Base-by-base conservation (phyloP, 1,139 yeast genomes). In the Protomyces macrosporus region DNA sequence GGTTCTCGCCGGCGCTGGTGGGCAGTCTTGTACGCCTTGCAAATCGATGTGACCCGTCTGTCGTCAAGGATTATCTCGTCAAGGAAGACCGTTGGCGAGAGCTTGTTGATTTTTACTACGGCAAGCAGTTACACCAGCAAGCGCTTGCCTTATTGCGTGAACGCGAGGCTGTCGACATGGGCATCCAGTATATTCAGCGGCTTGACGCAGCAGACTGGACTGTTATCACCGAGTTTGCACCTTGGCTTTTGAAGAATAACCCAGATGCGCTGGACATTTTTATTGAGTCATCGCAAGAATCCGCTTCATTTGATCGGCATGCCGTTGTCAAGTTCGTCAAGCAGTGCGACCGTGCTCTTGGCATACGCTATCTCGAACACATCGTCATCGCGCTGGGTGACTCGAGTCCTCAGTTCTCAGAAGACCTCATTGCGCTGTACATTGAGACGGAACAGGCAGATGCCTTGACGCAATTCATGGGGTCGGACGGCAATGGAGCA, bases 21-120 rank as follows among this genome's bases (percentile, higher is more conserved):
- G 96, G 95, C 0, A 95, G 98, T 0, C 80, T 93, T 40, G 79
- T 93, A 6, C 78, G 98, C 61, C 79, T 90, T 1, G 82, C 83
- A 51, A 93, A 91, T 72, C 78, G 79, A 67, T 90, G 97, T 76
- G 86, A 87, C 70, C 80, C 87, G 1, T 76, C 76, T 0, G 79
- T 83, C 2, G 96, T 90, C 1, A 82, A 83, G 63, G 74, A 76
- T 4, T 79, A 83, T 63, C 79, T 91, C 42, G 76, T 77, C n/a
- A 75, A 78, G 40, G 77, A 81, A 6, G 77, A 78, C 4, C 81
- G 83, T 71, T 81, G 84, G 70, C 82, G 81, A 54, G 97, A 90
- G 69, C 77, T 93, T 53, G 80, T 90, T 12, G 96, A 89, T 71
- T 93, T 89, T 71, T 89, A 87, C 71, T 86, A 78, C 70, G 84